Conservation (phyloP, 2,329 filamentous ascomycete genomes). For the Curvularia hawaiiensis region DNA sequence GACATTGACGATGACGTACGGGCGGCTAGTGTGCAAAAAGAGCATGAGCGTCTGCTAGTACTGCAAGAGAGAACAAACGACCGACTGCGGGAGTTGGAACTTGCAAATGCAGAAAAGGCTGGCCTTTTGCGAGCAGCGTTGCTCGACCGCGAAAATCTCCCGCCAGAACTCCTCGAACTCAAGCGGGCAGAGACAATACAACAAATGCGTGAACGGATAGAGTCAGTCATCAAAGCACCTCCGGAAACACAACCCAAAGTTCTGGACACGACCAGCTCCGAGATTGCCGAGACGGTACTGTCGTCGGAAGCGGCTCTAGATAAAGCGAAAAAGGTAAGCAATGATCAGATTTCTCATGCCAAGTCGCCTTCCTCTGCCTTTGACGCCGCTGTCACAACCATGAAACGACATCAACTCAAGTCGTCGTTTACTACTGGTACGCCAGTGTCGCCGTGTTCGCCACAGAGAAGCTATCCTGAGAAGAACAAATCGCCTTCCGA, state of each 20-base stretch:
- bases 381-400: constrained; percentile 27
- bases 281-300: constrained; percentile 44
- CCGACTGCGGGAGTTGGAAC: constrained; percentile 42
- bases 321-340: constrained; percentile 47
- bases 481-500: constrained; percentile 30
- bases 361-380: constrained; percentile 28
- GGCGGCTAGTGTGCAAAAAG: constrained; percentile 37
- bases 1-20: constrained; percentile 40
- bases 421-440: constrained; percentile 31
- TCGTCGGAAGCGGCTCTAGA: constrained; percentile 43
- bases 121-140: constrained; percentile 41
- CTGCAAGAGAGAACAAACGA: constrained; percentile 44
- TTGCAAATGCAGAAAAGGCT: constrained; percentile 44
- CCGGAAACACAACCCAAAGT: constrained; percentile 39
- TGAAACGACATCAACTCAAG: constrained; percentile 26
- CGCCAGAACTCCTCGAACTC: constrained; percentile 40
- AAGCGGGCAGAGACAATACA: constrained; percentile 41
- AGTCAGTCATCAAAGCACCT: constrained; percentile 38
- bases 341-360: constrained; percentile 31
- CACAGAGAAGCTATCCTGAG: constrained; percentile 9
- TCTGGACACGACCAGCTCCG: constrained; percentile 38
- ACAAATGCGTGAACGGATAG: constrained; percentile 42
- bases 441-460: constrained; percentile 25
- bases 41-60: constrained; percentile 43
- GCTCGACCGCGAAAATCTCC: constrained; percentile 41